Percentiles rank a stretch among this genome's conserved stretches.
phyloP scores from a whole-genome alignment of 2,329 filamentous ascomycete species.

The Paecilomyces sp. region DNA sequence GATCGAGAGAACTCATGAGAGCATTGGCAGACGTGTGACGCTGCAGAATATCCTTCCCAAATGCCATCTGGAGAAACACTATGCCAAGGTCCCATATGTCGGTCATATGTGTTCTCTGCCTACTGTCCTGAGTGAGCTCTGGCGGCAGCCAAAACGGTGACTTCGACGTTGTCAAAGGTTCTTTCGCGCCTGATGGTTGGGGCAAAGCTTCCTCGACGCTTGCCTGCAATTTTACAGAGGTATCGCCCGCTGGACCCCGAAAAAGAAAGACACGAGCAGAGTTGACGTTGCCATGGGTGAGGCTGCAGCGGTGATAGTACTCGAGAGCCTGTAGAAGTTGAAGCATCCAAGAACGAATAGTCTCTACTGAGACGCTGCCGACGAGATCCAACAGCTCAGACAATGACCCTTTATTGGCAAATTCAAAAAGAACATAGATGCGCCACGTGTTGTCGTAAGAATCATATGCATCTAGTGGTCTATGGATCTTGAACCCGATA shows the following conservation, averaged over 20 bases:
- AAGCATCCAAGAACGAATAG: conserved; percentile 81
- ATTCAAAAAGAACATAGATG: conserved; percentile 66
- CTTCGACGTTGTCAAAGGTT: conserved; percentile 50
- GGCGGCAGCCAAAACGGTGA: conserved; percentile 80
- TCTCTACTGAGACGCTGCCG: conserved; percentile 64
- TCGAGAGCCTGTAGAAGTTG: conserved; percentile 84
- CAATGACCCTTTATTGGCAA: conserved; percentile 75
- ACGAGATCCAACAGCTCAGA: conserved; percentile 75
- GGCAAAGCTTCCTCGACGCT: conserved; percentile 45
- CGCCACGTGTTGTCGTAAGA: conserved; percentile 52
- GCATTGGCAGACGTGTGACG: conserved; percentile 73
- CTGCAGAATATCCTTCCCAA: conserved; percentile 69
- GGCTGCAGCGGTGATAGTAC: conserved; percentile 75
- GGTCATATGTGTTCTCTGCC: conserved; percentile 59
- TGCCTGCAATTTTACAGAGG: conserved; percentile 51
- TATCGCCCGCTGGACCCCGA: conserved; percentile 59
- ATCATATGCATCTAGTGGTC: conserved; percentile 35
- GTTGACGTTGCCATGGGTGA: conserved; percentile 79
- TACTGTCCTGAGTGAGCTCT: conserved; percentile 59
- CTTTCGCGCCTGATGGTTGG: conserved; percentile 37
- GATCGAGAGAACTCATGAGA: conserved; percentile 61
- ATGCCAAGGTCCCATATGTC: conserved; percentile 95
- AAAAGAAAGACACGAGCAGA: conserved; percentile 72
- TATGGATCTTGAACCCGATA: conserved; percentile 73
- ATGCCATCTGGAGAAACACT: conserved; percentile 87